Evolutionary conservation across 2,329 filamentous ascomycete genomes (phyloP).

Genomic region (Coniochaeta sp.): DNA sequence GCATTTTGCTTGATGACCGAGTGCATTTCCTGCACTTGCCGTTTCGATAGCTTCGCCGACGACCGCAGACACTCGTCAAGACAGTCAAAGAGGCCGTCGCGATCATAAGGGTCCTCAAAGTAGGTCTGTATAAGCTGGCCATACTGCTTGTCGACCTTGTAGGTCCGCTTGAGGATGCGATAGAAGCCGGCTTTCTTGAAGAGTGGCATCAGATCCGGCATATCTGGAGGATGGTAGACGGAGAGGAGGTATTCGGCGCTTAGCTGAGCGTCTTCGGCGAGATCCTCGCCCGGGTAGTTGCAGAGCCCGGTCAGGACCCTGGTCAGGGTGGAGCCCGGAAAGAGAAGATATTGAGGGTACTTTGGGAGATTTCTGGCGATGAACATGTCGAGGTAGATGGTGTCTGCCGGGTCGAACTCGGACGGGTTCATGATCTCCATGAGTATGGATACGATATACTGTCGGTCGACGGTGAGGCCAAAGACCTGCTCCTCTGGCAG

Average conservation of each 20-base stretch:
- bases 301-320: conserved; percentile 77
- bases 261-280: conserved; percentile 92
- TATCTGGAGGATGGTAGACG: conserved; percentile 82
- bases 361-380: conserved; percentile 93
- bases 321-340: conserved; percentile 79
- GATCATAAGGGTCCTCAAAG: conserved; percentile 77
- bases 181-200: conserved; percentile 80
- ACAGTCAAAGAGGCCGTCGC: conserved; percentile 68
- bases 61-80: conserved; percentile 67
- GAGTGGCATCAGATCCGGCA: conserved; percentile 65
- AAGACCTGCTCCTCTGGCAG: conserved; percentile 60
- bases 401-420: conserved; percentile 72
- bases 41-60: conserved; percentile 54
- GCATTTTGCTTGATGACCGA: conserved; percentile 59
- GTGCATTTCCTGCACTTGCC: conserved; percentile 67
- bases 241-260: conserved; percentile 94
- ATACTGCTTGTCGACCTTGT: conserved; percentile 72
- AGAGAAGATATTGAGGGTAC: conserved; percentile 89
- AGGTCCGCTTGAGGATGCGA: conserved; percentile 84
- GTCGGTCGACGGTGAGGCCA: conserved; percentile 71
- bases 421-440: conserved; percentile 79
- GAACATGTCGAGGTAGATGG: conserved; percentile 97
- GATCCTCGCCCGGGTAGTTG: conserved; percentile 69
- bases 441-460: conserved; percentile 87
- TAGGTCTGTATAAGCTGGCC: conserved; percentile 71